phyloP scores from a whole-genome alignment of 208 protist species.

The Porcisia hertigi region DNA sequence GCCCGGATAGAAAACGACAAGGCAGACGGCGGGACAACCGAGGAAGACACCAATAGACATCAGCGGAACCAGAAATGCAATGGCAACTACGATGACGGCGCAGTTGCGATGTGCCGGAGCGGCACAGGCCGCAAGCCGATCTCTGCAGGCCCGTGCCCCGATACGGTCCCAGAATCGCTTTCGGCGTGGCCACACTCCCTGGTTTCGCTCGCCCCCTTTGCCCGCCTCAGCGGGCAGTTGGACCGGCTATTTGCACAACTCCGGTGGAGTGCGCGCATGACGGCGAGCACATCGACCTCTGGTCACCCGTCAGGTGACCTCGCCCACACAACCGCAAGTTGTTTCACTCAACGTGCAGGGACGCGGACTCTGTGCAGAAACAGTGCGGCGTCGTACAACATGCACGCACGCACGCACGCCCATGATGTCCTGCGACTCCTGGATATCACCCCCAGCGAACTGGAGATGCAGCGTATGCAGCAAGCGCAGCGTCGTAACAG shows the following conservation, averaged over 20 bases:
- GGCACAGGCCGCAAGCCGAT: not conserved
- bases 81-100: not conserved
- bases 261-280: not conserved
- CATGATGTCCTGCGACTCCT: slow-evolving; percentile 11
- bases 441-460: slow-evolving; percentile 12
- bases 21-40: not conserved
- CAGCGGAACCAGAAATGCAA: not conserved
- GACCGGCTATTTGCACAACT: not conserved
- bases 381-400: slow-evolving; percentile 14
- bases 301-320: not conserved
- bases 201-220: not conserved
- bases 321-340: not conserved
- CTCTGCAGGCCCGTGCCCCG: not conserved
- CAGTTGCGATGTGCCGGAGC: not conserved
- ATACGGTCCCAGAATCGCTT: not conserved
- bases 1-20: not conserved
- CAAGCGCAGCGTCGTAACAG: not conserved
- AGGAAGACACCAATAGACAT: not conserved
- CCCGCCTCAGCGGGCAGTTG: not conserved
- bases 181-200: not conserved
- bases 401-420: not conserved
- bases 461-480: slow-evolving; percentile 7
- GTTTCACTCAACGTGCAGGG: not conserved
- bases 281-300: not conserved
- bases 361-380: not conserved